A percentile compares a stretch with the other conserved stretches of the same genome.
These are phyloP conservation scores for Penicillium sp. DNA, from an alignment of 2,329 filamentous ascomycete species.

Conservation along the genomic window DNA sequence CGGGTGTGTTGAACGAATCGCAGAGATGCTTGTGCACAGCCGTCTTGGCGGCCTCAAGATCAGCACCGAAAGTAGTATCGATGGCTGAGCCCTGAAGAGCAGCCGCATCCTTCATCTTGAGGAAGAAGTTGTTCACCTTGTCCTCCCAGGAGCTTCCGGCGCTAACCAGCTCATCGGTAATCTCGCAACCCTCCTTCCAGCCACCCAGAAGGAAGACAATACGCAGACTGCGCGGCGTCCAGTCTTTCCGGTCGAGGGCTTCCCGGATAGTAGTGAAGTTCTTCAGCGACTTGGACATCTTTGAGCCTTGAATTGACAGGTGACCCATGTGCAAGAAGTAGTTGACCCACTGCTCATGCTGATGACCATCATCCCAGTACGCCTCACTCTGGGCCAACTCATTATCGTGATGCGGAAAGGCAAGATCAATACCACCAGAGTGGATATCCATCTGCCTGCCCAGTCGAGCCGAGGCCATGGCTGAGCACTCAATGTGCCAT, in stretches of 20 bases:
- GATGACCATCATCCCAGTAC: conserved; percentile 63
- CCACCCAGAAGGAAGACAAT: conserved; percentile 86
- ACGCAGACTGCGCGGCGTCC: conserved; percentile 79
- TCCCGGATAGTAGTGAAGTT: conserved; percentile 95
- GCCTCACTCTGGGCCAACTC: conserved; percentile 89
- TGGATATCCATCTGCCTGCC: conserved; percentile 89
- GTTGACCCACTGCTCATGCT: conserved; percentile 79
- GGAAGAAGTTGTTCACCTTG: conserved; percentile 73
- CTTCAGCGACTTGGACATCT: conserved; percentile 96
- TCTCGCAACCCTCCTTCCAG: conserved; percentile 92
- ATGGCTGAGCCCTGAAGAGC: conserved; percentile 34
- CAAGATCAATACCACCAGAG: conserved; percentile 88
- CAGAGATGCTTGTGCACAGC: conserved; percentile 70
- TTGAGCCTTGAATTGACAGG: conserved; percentile 83
- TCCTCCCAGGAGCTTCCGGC: conserved; percentile 80
- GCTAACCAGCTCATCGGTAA: conserved; percentile 80
- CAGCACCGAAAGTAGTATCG: conserved; percentile 50
- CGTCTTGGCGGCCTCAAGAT: conserved; percentile 61
- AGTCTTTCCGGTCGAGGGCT: conserved; percentile 71
- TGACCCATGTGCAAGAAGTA: conserved; percentile 98
- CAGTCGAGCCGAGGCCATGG: conserved; percentile 90
- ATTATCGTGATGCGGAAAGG: conserved; percentile 92
- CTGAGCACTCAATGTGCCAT: conserved; percentile 97
- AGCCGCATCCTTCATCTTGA: conserved; percentile 60
- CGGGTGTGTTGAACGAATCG: conserved; percentile 87